phyloP scores from a whole-genome alignment of 495 filamentous ascomycete species.

The Talaromyces borbonicus region DNA sequence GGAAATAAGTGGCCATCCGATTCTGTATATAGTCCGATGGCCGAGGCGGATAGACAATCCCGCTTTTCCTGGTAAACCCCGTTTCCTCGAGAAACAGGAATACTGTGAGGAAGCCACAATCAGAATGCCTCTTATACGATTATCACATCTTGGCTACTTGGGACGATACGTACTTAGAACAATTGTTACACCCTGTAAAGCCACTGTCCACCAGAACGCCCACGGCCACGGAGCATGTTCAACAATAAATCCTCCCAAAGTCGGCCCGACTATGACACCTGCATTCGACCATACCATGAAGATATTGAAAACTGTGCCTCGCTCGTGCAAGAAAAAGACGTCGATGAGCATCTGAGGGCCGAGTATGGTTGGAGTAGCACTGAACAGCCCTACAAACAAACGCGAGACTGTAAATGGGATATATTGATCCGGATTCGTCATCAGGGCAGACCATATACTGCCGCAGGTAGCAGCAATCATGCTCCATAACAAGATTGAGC shows the following conservation, averaged over 20 bases:
- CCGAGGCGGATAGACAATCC: conserved; percentile 11
- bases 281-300: conserved; percentile 16
- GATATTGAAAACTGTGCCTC: conserved; percentile 22
- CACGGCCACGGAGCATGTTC: conserved; percentile 20
- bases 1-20: conserved; percentile 23
- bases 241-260: conserved; percentile 27
- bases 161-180: conserved; percentile 12
- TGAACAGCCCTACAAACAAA: conserved; percentile 20
- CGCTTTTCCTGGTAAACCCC: conserved; percentile 9
- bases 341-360: conserved; percentile 19
- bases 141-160: background rate
- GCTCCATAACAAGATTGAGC: conserved; percentile 22
- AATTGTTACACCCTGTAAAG: conserved; percentile 16
- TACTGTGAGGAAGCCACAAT: background rate
- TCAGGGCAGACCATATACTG: conserved; percentile 19
- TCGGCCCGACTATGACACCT: conserved; percentile 18
- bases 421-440: conserved; percentile 21
- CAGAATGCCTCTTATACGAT: background rate
- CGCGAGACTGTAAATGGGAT: conserved; percentile 25
- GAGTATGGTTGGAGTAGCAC: conserved; percentile 14
- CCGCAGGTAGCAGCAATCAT: conserved; percentile 13
- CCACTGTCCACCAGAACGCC: conserved; percentile 35
- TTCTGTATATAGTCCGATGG: conserved; percentile 17
- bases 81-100: conserved; percentile 33
- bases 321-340: conserved; percentile 25